These are phyloP conservation scores for Setomelanomma holmii DNA, from an alignment of 2,329 filamentous ascomycete genomes.

Conservation along the genomic window DNA sequence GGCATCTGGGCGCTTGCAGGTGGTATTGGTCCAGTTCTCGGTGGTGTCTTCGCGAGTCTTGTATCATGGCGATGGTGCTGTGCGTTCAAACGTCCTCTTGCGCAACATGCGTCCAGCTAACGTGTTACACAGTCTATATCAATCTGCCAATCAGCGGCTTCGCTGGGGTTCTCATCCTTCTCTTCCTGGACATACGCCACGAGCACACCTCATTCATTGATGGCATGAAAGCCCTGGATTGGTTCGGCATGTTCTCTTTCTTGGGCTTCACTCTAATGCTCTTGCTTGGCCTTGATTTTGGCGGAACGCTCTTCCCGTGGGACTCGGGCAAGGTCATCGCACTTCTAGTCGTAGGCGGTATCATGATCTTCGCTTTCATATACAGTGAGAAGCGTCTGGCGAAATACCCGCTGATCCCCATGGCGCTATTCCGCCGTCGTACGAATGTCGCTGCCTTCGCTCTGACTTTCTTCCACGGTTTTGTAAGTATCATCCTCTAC, in stretches of 20 bases:
- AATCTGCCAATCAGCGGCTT: conserved; percentile 61
- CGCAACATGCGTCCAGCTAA: too few relatives aligned
- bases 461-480: conserved; percentile 57
- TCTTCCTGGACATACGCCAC: conserved; percentile 64
- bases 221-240: conserved; percentile 62
- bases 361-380: conserved; percentile 62
- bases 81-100: conserved; percentile 23
- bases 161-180: conserved; percentile 57
- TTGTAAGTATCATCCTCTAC: conserved; percentile 45
- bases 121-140: conserved; percentile 55
- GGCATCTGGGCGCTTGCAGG: conserved; percentile 64
- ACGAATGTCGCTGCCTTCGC: conserved; percentile 66
- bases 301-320: conserved; percentile 62
- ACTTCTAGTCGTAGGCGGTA: conserved; percentile 59
- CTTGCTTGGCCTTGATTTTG: conserved; percentile 62
- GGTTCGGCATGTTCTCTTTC: conserved; percentile 61
- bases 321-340: conserved; percentile 62
- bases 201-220: conserved; percentile 57
- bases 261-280: conserved; percentile 60
- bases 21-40: conserved; percentile 60
- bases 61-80: conserved; percentile 61
- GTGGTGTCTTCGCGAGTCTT: conserved; percentile 57
- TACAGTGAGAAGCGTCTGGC: conserved; percentile 70
- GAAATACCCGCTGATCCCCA: conserved; percentile 71
- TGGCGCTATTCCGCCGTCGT: conserved; percentile 63